Conservation (phyloP, 768 basidiomycete genomes). For the Tulasnella sp. region DNA sequence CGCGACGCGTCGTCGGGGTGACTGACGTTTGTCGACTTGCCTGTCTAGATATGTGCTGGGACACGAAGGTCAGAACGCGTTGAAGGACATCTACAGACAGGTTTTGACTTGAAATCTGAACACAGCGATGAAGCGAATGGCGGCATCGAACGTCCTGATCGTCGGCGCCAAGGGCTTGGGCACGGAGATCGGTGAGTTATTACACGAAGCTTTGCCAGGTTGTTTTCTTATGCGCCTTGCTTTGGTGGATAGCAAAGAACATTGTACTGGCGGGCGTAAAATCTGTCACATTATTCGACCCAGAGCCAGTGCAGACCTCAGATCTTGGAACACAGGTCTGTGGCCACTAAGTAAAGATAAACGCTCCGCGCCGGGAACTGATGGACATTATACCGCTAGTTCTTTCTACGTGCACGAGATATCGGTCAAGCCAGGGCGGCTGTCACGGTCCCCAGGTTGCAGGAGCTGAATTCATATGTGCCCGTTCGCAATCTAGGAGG, state of each 20-base stretch:
- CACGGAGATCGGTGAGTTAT: slow-evolving; percentile 74
- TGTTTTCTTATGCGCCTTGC: not conserved
- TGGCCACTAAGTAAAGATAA: slow-evolving; percentile 18
- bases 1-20: not conserved
- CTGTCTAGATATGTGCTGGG: slow-evolving; percentile 77
- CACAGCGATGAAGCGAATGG: slow-evolving; percentile 99
- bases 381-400: slow-evolving; percentile 44
- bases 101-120: slow-evolving; percentile 20
- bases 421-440: slow-evolving; percentile 79
- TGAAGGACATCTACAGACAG: not conserved
- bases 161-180: slow-evolving; percentile 88
- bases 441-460: slow-evolving; percentile 75
- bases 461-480: slow-evolving; percentile 93
- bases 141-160: slow-evolving; percentile 85
- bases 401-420: slow-evolving; percentile 83
- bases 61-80: slow-evolving; percentile 64
- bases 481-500: slow-evolving; percentile 84
- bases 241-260: slow-evolving; percentile 64
- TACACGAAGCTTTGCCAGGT: too few species aligned
- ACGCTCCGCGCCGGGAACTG: not conserved
- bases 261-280: slow-evolving; percentile 92
- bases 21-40: slow-evolving; percentile 19
- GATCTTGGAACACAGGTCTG: slow-evolving; percentile 87
- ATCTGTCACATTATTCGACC: slow-evolving; percentile 91
- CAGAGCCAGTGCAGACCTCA: slow-evolving; percentile 72